Base-by-base conservation (phyloP, 116 monocot genomes). In the Trichopus zeylanicus region DNA sequence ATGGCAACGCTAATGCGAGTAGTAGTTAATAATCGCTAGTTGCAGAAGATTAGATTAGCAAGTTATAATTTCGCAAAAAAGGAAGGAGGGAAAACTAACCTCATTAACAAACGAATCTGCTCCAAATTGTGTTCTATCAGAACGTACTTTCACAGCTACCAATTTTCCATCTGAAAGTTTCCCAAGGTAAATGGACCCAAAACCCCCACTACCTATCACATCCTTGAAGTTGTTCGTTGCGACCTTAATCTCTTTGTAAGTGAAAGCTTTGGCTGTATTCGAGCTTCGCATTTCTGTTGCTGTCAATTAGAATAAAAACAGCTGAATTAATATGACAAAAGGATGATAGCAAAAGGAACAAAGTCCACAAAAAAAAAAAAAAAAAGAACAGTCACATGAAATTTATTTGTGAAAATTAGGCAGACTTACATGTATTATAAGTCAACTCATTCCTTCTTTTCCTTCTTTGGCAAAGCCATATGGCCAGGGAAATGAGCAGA, bases 211-310 rank as follows among this genome's bases (percentile, higher is more conserved):
- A 3, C 81, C 81, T 26, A 81, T 66, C 8, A 69, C 61, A 68
- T 81, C 69, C 61, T 61, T 81, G 29, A 81, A 81, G 61, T 81
- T 81, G 61, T 81, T 81, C 52, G 81, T 81, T 23, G 69, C 69
- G 31, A 49, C 32, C 31, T 81, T 76, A 31, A 81, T 69, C 26
- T 81, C 81, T 65, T 72, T 73, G 27, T 72, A 81, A 25, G 81
- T 68, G 57, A 76, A 81, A 39, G 70, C 32, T 27, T 32, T 67
- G 3, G 75, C 34, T 46, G 57, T 30, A 52, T 53, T 67, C 67
- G 69, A 69, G 30, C 46, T 62, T 29, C 54, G 48, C 20, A 71
- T 49, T 46, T 81, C 72, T 53, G 65, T 76, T 49, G 29, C 64
- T 37, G 49, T 46, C 33, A 55, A 64, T 76, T 37, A 15, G 3